Evolutionary conservation across 164 flowering plant genomes (phyloP).

Genomic region (Umbilicus rupestris): DNA sequence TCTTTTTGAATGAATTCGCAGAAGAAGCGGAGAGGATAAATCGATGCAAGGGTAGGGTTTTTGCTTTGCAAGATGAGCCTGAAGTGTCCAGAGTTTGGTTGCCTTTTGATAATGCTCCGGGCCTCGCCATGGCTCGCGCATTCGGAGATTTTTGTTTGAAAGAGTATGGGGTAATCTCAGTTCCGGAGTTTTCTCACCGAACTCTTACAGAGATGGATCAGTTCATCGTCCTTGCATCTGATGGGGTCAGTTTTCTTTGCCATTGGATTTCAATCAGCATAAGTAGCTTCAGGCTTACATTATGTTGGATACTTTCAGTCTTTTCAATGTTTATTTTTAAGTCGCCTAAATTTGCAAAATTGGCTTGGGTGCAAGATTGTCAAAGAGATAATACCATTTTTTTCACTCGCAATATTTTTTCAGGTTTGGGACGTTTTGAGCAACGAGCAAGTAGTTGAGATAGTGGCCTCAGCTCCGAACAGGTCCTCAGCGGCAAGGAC

Average conservation of each 20-base stretch:
- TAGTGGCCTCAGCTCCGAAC: conserved; percentile 55
- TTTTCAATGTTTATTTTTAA: neutral
- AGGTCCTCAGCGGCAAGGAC: conserved; percentile 67
- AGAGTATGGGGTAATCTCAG: conserved; percentile 86
- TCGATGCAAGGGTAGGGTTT: conserved; percentile 84
- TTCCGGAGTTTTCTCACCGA: conserved; percentile 77
- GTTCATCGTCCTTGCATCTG: conserved; percentile 89
- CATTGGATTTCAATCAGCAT: neutral
- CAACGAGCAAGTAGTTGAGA: conserved; percentile 88
- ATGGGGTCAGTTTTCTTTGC: conserved; percentile 60
- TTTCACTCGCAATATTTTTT: neutral
- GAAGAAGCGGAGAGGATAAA: conserved; percentile 96
- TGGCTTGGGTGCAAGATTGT: neutral
- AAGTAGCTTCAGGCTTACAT: neutral
- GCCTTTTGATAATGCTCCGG: conserved; percentile 83
- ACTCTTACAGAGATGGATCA: conserved; percentile 68
- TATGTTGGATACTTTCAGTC: neutral
- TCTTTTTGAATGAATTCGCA: conserved; percentile 17
- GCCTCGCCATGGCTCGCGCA: conserved; percentile 98
- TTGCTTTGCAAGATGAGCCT: conserved; percentile 95
- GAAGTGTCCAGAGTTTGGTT: conserved; percentile 87
- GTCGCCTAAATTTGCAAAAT: neutral
- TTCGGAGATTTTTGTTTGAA: conserved; percentile 97
- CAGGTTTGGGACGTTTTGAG: conserved; percentile 96
- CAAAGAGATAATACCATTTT: neutral